These are phyloP conservation scores for Megacollybia marginata DNA, from an alignment of 768 basidiomycete species.

Conservation along the genomic window DNA sequence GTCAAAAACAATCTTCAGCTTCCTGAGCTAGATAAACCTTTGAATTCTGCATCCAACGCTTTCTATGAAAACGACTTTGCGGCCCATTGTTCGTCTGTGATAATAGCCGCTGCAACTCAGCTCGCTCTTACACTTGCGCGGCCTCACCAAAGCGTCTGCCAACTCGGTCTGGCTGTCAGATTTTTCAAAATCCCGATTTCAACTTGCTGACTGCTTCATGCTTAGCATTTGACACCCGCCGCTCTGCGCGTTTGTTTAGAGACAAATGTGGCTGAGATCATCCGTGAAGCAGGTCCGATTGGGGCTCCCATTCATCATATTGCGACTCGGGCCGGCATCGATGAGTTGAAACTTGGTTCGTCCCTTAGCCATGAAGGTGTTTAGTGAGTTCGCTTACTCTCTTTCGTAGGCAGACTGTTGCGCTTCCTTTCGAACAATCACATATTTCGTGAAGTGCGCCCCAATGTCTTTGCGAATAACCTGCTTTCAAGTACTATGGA, in stretches of 20 bases:
- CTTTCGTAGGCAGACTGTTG: constrained; percentile 23
- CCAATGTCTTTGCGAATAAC: constrained; percentile 31
- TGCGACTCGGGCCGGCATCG: not conserved
- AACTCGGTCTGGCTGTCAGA: constrained; percentile 18
- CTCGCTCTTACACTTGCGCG: constrained; percentile 19
- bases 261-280: constrained; percentile 30
- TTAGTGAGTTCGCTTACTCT: not conserved
- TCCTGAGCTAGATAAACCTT: constrained; percentile 17
- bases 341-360: not conserved
- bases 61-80: constrained; percentile 17
- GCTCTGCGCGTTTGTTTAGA: constrained; percentile 23
- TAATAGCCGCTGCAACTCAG: constrained; percentile 23
- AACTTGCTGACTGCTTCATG: not conserved
- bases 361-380: not conserved
- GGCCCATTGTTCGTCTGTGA: constrained; percentile 20
- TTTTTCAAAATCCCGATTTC: constrained; percentile 9
- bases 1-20: constrained; percentile 6
- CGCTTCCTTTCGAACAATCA: constrained; percentile 31
- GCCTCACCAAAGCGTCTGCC: constrained; percentile 18
- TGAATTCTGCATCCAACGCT: constrained; percentile 17
- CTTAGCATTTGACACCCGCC: constrained; percentile 19
- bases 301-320: constrained; percentile 9
- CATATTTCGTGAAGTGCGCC: constrained; percentile 28
- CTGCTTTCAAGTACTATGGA: constrained; percentile 28
- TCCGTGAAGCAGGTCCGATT: constrained; percentile 30